phyloP scores from a whole-genome alignment of 148 eudicot genomes.

The Pouteria glomerata region DNA sequence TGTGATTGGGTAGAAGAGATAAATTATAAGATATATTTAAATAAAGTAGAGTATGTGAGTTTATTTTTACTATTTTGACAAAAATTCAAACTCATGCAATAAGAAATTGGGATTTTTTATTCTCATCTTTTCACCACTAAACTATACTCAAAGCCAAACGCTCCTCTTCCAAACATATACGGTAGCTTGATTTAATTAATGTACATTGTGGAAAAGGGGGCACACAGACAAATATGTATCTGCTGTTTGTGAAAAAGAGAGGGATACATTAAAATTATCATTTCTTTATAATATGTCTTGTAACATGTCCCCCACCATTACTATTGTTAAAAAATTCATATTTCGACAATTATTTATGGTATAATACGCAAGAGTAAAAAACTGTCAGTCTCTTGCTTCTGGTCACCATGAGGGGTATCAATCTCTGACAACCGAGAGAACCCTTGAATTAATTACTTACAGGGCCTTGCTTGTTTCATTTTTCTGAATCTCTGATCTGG shows the following conservation, averaged over 20 bases:
- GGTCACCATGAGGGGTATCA: conserved; percentile 30
- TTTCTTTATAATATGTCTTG: conserved; percentile 4
- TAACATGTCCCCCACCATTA: conserved; percentile 17
- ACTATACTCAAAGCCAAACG: too few species aligned
- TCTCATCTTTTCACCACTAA: too few species aligned
- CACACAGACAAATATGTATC: neutral
- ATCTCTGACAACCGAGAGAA: conserved; percentile 25
- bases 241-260: neutral
- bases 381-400: conserved; percentile 16
- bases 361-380: conserved; percentile 18
- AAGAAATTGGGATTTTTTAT: too few species aligned
- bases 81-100: too few species aligned
- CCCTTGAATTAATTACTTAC: neutral
- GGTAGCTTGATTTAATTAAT: too few species aligned
- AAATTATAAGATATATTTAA: too few species aligned
- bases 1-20: too few species aligned
- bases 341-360: conserved; percentile 14
- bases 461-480: conserved; percentile 16
- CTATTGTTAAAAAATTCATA: neutral
- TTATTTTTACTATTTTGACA: too few species aligned
- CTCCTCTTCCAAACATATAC: too few species aligned
- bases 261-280: neutral
- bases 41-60: too few species aligned
- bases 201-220: neutral
- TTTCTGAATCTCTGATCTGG: conserved; percentile 29